phyloP scores from a whole-genome alignment of 352 stramenopile genomes.

The Phytophthora quininea region DNA sequence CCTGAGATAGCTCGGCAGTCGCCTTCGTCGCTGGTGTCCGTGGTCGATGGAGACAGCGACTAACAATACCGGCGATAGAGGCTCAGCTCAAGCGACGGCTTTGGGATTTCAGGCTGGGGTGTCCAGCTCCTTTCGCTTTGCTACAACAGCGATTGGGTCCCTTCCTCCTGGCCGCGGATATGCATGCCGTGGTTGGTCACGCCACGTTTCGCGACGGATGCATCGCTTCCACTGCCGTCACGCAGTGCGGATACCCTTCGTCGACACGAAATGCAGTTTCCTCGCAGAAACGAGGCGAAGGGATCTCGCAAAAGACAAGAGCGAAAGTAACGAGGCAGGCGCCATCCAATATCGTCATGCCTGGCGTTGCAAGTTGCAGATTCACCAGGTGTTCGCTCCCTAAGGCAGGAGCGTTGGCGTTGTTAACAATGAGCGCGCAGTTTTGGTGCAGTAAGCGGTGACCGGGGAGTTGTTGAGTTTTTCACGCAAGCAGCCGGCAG shows the following conservation, averaged over 20 bases:
- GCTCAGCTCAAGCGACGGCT: no score
- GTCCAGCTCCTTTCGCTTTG: no score
- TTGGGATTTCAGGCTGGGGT: no score
- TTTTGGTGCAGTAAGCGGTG: not conserved
- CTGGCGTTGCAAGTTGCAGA: not conserved
- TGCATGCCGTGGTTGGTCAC: not conserved
- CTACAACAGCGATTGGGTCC: no score
- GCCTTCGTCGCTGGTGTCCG: not conserved
- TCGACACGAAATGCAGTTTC: constrained; percentile 16
- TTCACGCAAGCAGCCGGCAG: no score
- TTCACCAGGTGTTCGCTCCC: not conserved
- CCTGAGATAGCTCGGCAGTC: constrained; percentile 31
- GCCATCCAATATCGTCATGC: not conserved
- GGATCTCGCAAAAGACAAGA: not conserved
- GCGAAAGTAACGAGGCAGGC: not conserved
- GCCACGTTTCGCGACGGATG: constrained; percentile 12
- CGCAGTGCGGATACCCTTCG: constrained; percentile 6
- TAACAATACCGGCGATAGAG: not conserved
- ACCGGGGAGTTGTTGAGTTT: not conserved
- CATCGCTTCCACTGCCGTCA: constrained; percentile 19
- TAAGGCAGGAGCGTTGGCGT: not conserved
- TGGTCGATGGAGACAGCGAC: not conserved
- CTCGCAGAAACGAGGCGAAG: not conserved
- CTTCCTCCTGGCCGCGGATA: no score
- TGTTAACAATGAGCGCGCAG: not conserved